Evolutionary conservation across 768 basidiomycete genomes (phyloP).

Genomic region (Pulveroboletus sp.): DNA sequence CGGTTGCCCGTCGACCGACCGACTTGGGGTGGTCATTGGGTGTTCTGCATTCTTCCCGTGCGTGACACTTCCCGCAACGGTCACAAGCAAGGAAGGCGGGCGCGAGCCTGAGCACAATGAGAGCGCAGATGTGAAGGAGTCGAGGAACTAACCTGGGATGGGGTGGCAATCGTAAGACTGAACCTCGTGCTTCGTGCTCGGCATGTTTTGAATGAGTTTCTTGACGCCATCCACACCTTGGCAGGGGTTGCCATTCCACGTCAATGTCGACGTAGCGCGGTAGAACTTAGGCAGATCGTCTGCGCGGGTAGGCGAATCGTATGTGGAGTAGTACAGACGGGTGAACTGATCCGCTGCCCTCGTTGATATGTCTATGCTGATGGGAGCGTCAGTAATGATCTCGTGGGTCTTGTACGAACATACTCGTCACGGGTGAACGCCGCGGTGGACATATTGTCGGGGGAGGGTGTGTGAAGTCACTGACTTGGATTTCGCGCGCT

Average conservation of each 20-base stretch:
- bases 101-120: slow-evolving; percentile 52
- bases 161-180: slow-evolving; percentile 90
- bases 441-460: slow-evolving; percentile 26
- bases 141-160: slow-evolving; percentile 59
- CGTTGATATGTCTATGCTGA: slow-evolving; percentile 80
- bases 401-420: slow-evolving; percentile 26
- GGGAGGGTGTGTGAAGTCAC: too few species aligned
- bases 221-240: slow-evolving; percentile 68
- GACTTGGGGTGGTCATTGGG: slow-evolving; percentile 43
- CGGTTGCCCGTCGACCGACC: slow-evolving; percentile 69
- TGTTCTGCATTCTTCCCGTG: slow-evolving; percentile 64
- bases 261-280: slow-evolving; percentile 67
- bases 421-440: slow-evolving; percentile 56
- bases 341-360: slow-evolving; percentile 81
- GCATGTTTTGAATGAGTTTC: slow-evolving; percentile 67
- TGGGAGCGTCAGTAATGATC: slow-evolving; percentile 4
- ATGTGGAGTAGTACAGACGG: slow-evolving; percentile 75
- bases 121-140: slow-evolving; percentile 1
- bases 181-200: slow-evolving; percentile 76
- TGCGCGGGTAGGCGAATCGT: slow-evolving; percentile 74
- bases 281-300: slow-evolving; percentile 81
- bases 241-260: slow-evolving; percentile 83
- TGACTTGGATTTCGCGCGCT: too few species aligned
- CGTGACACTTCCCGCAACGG: slow-evolving; percentile 75
- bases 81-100: slow-evolving; percentile 74